phyloP scores from a whole-genome alignment of 345 rosid genomes.

The Syzygium jambos region DNA sequence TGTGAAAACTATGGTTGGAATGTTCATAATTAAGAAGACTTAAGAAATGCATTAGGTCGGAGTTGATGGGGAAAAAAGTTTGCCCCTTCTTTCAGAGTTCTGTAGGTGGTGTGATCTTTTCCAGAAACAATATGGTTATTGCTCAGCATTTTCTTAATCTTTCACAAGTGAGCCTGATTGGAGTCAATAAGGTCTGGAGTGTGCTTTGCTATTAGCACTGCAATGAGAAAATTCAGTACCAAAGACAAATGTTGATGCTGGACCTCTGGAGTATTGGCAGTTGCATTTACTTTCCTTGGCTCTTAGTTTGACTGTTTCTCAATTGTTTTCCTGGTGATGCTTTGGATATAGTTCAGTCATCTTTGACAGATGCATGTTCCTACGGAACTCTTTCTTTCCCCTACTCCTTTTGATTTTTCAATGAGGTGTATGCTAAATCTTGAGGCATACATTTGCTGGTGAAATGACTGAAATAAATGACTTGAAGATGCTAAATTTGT shows the following conservation, averaged over 20 bases:
- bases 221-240: not conserved
- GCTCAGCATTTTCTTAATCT: not conserved
- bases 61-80: not conserved
- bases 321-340: not conserved
- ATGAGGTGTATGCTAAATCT: not conserved
- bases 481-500: not conserved
- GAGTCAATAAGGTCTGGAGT: not conserved
- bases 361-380: not conserved
- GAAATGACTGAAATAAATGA: not conserved
- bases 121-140: not conserved
- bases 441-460: not conserved
- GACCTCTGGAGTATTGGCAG: not conserved
- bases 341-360: not conserved
- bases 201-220: not conserved
- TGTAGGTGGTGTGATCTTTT: not conserved
- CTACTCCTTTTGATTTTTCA: not conserved
- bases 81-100: not conserved
- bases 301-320: too few relatives aligned
- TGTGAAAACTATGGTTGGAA: not conserved
- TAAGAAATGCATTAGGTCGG: not conserved
- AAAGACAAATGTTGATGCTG: not conserved
- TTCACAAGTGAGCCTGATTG: not conserved
- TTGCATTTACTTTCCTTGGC: too few relatives aligned
- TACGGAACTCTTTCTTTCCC: not conserved
- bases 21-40: not conserved